Conservation (phyloP, 1,284 basidiomycete species). For the Ustilago trichophora region DNA sequence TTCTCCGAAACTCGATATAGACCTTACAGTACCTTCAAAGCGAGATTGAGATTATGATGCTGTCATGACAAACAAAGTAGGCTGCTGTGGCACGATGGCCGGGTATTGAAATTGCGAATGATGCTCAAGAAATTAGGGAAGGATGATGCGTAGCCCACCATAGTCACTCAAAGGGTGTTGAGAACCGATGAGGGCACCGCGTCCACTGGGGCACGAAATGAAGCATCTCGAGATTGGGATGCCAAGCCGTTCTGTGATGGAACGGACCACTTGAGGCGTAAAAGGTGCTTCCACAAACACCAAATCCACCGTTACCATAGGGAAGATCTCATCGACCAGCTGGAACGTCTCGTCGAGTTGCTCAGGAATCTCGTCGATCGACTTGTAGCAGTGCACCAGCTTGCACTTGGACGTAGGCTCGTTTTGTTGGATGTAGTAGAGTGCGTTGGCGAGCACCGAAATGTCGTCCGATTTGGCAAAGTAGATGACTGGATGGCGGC, state of each 20-base stretch:
- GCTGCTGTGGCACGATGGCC: too few species aligned
- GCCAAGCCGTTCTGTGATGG: slow-evolving; percentile 27
- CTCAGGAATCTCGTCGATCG: slow-evolving; percentile 68
- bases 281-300: slow-evolving; percentile 55
- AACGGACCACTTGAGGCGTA: slow-evolving; percentile 32
- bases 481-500: slow-evolving; percentile 70
- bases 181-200: slow-evolving; percentile 21
- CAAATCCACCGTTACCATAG: slow-evolving; percentile 54
- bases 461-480: slow-evolving; percentile 65
- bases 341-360: slow-evolving; percentile 65
- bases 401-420: slow-evolving; percentile 76
- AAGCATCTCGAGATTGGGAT: slow-evolving; percentile 38
- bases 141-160: slow-evolving; percentile 45
- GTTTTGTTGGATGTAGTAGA: slow-evolving; percentile 74
- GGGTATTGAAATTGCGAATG: not conserved
- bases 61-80: too few species aligned
- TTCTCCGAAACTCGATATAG: too few species aligned
- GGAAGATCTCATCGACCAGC: slow-evolving; percentile 55
- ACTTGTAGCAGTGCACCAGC: slow-evolving; percentile 74
- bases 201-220: slow-evolving; percentile 46
- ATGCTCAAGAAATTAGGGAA: slow-evolving; percentile 5
- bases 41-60: too few species aligned
- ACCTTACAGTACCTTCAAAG: too few species aligned
- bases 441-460: slow-evolving; percentile 73
- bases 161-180: slow-evolving; percentile 33